These are phyloP conservation scores for Cladosporium phlei DNA, from an alignment of 2,329 filamentous ascomycete genomes.

Conservation along the genomic window DNA sequence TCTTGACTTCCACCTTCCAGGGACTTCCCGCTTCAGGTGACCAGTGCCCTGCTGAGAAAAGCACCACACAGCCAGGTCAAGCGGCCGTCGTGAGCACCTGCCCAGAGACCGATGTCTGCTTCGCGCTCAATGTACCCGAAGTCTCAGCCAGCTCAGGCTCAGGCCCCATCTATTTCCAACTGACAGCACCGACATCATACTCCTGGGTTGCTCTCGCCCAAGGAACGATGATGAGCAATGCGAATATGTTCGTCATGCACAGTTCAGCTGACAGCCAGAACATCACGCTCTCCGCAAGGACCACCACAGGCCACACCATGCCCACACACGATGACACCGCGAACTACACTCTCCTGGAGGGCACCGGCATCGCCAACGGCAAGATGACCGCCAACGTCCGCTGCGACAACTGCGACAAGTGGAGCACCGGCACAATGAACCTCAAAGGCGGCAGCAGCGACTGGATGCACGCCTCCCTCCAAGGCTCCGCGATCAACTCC, in stretches of 20 bases:
- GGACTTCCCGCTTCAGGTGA: constrained; percentile 10
- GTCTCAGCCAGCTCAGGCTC: constrained; percentile 46
- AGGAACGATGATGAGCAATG: constrained; percentile 48
- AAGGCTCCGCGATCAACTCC: constrained; percentile 45
- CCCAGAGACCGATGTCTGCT: constrained; percentile 36
- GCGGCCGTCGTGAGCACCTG: constrained; percentile 10
- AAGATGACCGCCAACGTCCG: constrained; percentile 54
- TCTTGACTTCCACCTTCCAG: constrained; percentile 12
- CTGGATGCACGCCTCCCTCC: constrained; percentile 50
- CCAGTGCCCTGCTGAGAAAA: constrained; percentile 10
- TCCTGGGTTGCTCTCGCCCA: constrained; percentile 55
- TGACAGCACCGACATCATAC: constrained; percentile 50
- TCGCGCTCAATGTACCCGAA: constrained; percentile 51
- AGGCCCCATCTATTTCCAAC: constrained; percentile 56
- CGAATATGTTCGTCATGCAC: constrained; percentile 58
- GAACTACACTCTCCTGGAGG: constrained; percentile 48
- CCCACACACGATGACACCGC: constrained; percentile 42
- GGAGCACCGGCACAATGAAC: constrained; percentile 49
- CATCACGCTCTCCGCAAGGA: constrained; percentile 54
- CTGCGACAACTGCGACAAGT: constrained; percentile 51
- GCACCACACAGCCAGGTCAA: neutral
- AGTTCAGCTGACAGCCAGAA: constrained; percentile 47
- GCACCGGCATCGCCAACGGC: constrained; percentile 49
- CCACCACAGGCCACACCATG: constrained; percentile 40
- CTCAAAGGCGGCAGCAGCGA: constrained; percentile 36